Evolutionary conservation across 306 rosid species (phyloP), one percentile per base, ranked within the genome.

Genomic region (Pterocarpus macrocarpus): DNA sequence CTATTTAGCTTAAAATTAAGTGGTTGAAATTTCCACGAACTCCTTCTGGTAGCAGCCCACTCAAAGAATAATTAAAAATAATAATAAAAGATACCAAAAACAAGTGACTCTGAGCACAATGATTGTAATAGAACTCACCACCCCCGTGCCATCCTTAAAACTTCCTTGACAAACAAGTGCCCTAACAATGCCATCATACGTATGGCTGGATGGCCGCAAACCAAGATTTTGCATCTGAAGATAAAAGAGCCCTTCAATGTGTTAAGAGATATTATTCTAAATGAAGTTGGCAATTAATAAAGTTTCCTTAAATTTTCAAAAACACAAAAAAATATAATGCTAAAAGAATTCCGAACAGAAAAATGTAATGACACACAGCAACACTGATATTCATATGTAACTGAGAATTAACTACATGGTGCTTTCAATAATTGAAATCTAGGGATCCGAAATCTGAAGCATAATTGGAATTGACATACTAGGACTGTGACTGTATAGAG

Each of bases 141-240:
- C 62, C 85, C 77, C 84, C 80, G 91, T 79, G 83, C 88, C 97
- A 59, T 79, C 73, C 56, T 76, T 79, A 82, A 80, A 85, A 71
- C 90, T 89, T 78, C 85, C 65, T 77, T 85, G 69, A 67, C 87
- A 83, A 82, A 83, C 85, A 87, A 81, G 80, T 11, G 94, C 92
- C 85, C 86, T 90, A 76, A 91, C 64, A 84, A 87, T 71, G 83
- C 90, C 88, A 88, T 92, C 90, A 64, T 83, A 92, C 14, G 91
- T 89, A 69, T 69, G 71, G 82, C 92, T 77, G 63, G 90, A 86
- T 5, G 92, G 94, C 74, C 84, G 85, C 91, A 94, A 81, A 72
- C 97, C 94, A 69, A 92, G 85, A 69, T 82, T 86, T 87, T 87
- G 91, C 97, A 90, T 94, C 98, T 94, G 84, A 75, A 88, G 49